These are phyloP conservation scores for Thermochaetoides dissita DNA, from an alignment of 2,329 filamentous ascomycete genomes.

Conservation along the genomic window DNA sequence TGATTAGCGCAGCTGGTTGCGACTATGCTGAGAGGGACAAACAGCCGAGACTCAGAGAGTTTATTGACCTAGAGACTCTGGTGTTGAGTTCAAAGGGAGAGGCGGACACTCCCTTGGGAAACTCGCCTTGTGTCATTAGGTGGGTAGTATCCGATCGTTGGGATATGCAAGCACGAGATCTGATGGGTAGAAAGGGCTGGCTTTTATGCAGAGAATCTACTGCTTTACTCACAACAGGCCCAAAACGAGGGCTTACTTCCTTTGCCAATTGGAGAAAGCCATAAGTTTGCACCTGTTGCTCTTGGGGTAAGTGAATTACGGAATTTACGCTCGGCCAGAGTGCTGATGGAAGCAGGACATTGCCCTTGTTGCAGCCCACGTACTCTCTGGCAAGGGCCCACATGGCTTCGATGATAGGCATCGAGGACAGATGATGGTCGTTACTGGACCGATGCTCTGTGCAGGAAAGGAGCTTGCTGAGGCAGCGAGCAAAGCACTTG, in stretches of 20 bases:
- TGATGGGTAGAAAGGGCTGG: conserved; percentile 21
- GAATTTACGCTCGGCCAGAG: background rate
- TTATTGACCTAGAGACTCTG: conserved; percentile 33
- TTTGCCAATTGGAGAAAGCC: conserved; percentile 30
- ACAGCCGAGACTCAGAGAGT: conserved; percentile 36
- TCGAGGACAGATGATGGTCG: conserved; percentile 36
- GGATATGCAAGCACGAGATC: no score
- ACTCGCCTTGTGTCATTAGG: conserved; percentile 33
- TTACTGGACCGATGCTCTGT: conserved; percentile 35
- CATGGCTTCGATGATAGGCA: conserved; percentile 36
- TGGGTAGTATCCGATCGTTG: conserved; percentile 11
- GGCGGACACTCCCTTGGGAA: conserved; percentile 22
- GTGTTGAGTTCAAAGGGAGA: conserved; percentile 32
- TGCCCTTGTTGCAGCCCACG: conserved; percentile 32
- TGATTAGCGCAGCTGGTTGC: conserved; percentile 34
- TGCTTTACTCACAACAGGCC: conserved; percentile 32
- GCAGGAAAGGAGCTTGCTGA: conserved; percentile 31
- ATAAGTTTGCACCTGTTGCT: conserved; percentile 37
- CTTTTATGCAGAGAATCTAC: conserved; percentile 38
- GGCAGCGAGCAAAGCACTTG: conserved; percentile 30
- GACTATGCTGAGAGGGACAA: conserved; percentile 34
- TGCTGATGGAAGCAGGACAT: conserved; percentile 24
- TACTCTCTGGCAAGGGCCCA: conserved; percentile 32
- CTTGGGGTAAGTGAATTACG: conserved; percentile 23
- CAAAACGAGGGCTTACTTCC: conserved; percentile 30